These are phyloP conservation scores for Aspergillus awamori DNA, from an alignment of 2,329 filamentous ascomycete species.

Conservation along the genomic window DNA sequence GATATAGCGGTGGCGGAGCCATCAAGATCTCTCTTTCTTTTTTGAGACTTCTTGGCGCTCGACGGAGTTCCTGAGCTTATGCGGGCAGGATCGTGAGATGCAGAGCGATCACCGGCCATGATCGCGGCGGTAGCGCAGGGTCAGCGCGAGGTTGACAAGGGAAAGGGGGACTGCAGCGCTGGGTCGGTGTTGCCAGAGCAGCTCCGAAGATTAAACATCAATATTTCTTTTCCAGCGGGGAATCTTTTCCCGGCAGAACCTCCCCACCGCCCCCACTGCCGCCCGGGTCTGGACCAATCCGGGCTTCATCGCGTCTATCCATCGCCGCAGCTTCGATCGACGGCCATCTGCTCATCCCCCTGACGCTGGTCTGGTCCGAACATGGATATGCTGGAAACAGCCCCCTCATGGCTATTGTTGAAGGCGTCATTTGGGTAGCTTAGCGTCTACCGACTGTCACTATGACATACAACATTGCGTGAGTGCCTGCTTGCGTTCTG, in stretches of 20 bases:
- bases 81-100: slow-evolving; percentile 50
- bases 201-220: slow-evolving; percentile 8
- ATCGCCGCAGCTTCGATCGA: slow-evolving; percentile 4
- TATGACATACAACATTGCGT: slow-evolving; percentile 74
- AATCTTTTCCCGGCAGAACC: slow-evolving; percentile 32
- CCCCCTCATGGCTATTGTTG: slow-evolving; percentile 10
- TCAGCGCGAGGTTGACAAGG: slow-evolving; percentile 3
- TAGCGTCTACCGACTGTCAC: slow-evolving; percentile 25
- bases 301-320: slow-evolving; percentile 9
- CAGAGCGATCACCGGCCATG: slow-evolving; percentile 53
- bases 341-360: slow-evolving; percentile 1
- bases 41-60: slow-evolving; percentile 32
- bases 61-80: slow-evolving; percentile 22
- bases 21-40: slow-evolving; percentile 39
- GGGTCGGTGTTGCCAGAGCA: slow-evolving; percentile 23
- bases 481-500: slow-evolving; percentile 32
- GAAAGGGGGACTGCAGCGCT: slow-evolving; percentile 13
- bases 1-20: slow-evolving; percentile 25
- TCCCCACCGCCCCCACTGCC: slow-evolving; percentile 22
- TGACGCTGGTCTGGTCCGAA: slow-evolving; percentile 6
- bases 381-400: slow-evolving; percentile 24
- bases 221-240: slow-evolving; percentile 28
- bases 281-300: slow-evolving; percentile 24
- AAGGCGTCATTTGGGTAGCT: slow-evolving; percentile 22
- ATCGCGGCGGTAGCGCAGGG: slow-evolving; percentile 20